Conservation (phyloP, 495 filamentous ascomycete genomes). For the Penicillium chermesinum region DNA sequence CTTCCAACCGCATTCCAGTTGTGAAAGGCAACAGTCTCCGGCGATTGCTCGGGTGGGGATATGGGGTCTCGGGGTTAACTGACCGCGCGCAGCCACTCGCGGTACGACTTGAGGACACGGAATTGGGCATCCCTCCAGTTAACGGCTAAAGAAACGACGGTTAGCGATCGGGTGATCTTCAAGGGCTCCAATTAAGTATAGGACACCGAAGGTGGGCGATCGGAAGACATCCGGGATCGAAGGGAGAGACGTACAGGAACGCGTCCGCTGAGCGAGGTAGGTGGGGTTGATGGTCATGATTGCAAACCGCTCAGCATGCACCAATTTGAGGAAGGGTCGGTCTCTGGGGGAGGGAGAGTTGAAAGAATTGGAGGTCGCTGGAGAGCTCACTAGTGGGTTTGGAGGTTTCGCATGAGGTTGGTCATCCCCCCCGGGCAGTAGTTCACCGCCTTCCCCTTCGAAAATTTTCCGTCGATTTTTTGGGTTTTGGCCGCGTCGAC, state of each 20-base stretch:
- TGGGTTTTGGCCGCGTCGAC: constrained; percentile 4
- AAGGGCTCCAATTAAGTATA: constrained; percentile 9
- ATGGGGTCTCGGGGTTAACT: constrained; percentile 32
- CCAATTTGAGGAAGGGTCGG: constrained; percentile 20
- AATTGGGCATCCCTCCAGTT: constrained; percentile 81
- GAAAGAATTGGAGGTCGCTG: constrained; percentile 17
- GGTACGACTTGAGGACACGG: constrained; percentile 79
- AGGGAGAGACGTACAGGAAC: constrained; percentile 66
- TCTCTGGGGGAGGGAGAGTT: constrained; percentile 14
- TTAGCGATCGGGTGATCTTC: constrained; percentile 19
- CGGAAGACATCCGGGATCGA: constrained; percentile 20
- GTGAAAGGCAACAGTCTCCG: background rate
- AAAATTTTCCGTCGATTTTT: constrained; percentile 32
- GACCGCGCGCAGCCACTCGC: constrained; percentile 92
- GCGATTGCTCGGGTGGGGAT: constrained; percentile 6
- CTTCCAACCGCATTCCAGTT: background rate
- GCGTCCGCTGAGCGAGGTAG: constrained; percentile 82
- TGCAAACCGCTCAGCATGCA: constrained; percentile 8
- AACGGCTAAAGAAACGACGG: constrained; percentile 51
- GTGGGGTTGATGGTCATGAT: constrained; percentile 84
- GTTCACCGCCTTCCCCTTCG: constrained; percentile 43
- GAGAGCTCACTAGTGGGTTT: constrained; percentile 19
- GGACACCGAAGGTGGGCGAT: constrained; percentile 9
- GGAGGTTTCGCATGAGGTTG: constrained; percentile 28
- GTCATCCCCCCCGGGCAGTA: constrained; percentile 6